Evolutionary conservation across 164 flowering plant species (phyloP), one percentile per base, ranked within the genome.

Genomic region (Pachysandra terminalis): DNA sequence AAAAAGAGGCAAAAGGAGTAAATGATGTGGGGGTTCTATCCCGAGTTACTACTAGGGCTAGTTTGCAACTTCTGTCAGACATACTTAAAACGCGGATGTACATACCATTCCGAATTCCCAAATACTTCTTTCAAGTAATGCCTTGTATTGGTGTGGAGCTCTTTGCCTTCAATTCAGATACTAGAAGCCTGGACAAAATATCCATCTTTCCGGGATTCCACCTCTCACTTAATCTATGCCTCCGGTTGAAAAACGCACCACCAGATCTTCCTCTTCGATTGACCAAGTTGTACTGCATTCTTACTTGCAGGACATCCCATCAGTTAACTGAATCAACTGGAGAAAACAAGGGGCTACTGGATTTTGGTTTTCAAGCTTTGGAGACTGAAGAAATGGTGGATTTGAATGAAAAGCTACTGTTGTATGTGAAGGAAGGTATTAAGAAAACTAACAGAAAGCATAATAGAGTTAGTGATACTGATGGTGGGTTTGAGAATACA

Each of bases 171-270:
- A 75, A 64, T 65, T 66, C 82, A 27, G 85, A 79, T 67, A 49
- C 71, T 28, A 66, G 61, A 48, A 78, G 61, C 51, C 48, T 71
- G 28, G 77, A 73, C 26, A 74, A 56, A 56, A 56, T 83, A 52
- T 81, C 78, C 10, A 61, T 84, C 60, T 41, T 40, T 5, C 75
- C 52, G 12, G 98, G 98, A 65, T 80, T 21, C 79, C 80, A 74
- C 37, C 82, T 91, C 15, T 80, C 93, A 1, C 73, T 95, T 24
- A 82, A 80, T 70, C 76, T 95, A 10, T 90, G 96, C 71, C 81
- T 95, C 63, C 98, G 89, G 64, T 25, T 91, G 72, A 82, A 75
- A 71, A 81, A 89, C 71, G 25, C 70, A 55, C 80, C 85, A 35
- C 63, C 79, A 27, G 64, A 77, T 57, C 61, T 68, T 32, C 68